Evolutionary conservation across 345 rosid species (phyloP).

Genomic region (Psidium guajava): DNA sequence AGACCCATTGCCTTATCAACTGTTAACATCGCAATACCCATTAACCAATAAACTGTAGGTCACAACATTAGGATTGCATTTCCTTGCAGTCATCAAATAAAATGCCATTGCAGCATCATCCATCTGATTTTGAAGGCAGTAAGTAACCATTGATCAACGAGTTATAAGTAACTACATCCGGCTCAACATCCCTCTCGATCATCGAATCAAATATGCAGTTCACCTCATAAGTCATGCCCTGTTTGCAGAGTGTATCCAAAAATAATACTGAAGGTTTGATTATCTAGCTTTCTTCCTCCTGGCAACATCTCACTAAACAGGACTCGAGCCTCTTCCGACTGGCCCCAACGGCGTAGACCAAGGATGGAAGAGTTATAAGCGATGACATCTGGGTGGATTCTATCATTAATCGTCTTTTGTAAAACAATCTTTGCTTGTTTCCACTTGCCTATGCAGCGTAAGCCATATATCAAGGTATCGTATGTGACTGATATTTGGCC

Average conservation of each 20-base stretch:
- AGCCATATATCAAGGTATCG: background rate
- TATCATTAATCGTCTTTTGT: background rate
- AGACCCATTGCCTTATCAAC: background rate
- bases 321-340: background rate
- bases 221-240: background rate
- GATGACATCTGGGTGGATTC: background rate
- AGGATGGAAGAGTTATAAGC: background rate
- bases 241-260: background rate
- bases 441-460: background rate
- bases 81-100: background rate
- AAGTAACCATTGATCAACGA: background rate
- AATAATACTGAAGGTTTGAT: background rate
- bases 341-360: background rate
- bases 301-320: background rate
- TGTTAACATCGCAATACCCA: background rate
- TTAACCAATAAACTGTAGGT: background rate
- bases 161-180: background rate
- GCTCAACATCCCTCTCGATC: background rate
- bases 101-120: background rate
- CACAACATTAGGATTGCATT: background rate
- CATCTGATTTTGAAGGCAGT: background rate
- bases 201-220: background rate
- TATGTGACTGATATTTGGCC: background rate
- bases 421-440: background rate
- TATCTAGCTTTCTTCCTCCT: background rate